Base-by-base conservation (phyloP, 2,329 filamentous ascomycete species). In the Aspergillus sp. region DNA sequence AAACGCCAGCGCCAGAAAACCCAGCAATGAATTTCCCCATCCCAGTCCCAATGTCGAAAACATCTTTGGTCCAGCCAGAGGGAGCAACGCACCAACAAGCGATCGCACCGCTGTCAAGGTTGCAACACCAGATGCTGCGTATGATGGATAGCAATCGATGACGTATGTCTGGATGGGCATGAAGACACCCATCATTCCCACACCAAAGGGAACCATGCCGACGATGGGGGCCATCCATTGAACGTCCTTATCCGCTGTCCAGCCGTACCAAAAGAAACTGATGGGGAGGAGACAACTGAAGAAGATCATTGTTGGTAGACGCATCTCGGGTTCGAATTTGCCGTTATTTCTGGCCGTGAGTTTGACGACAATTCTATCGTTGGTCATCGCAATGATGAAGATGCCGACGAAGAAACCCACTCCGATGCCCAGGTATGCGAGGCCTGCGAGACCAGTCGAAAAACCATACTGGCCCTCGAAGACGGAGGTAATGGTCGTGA, bases 201-300 rank as follows among this genome's bases (percentile, higher is more conserved):
- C 64, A 0, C 76, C 73, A 28, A 79, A 77, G 8, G 79, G 65
- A 4, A 70, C 66, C 7, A 76, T 74, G 6, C 79, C 80, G 37
- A 82, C 68, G 47, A 82, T 78, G 0, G 78, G 77, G 10, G 79
- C 66, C 31, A 81, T 75, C 75, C 77, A 82, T 51, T 77, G 74
- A 0, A 71, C 61, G 3, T 66, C 55, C 32, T 69, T 62, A 34
- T 80, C 63, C 0, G 76, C 76, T 2, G 70, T 64, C 76, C 77
- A 81, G 33, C 77, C 77, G 50, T 79, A 81, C 64, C 73, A 72
- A 49, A 79, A 72, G 3, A 81, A 66, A n/a, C 77, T 76, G 37
- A 74, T 59, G 1, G 78, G 76, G 1, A 80, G 69, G 29, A 79
- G 64, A 2, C 77, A 54, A 2, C 71, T 69, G 2, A 74, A 75